phyloP scores from a whole-genome alignment of 2,329 filamentous ascomycete genomes.

The Aspergillus arachidicola region DNA sequence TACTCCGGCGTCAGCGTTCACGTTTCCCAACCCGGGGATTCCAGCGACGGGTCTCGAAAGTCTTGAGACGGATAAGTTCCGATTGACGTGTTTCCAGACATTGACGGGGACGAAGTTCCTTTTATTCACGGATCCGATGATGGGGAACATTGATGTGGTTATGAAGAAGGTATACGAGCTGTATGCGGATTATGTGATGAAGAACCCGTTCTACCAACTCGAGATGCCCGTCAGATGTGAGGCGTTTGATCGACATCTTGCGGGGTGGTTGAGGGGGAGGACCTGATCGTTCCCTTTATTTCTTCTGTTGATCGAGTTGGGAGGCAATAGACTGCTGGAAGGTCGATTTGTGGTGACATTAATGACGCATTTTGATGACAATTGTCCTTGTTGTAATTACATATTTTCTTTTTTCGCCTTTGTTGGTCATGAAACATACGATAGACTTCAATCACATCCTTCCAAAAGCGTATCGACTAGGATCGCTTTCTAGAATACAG shows the following conservation, averaged over 20 bases:
- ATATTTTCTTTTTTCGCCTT: background rate
- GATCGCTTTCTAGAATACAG: constrained; percentile 23
- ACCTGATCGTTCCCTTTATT: constrained; percentile 21
- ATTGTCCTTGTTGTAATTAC: constrained; percentile 8
- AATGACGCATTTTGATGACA: constrained; percentile 14
- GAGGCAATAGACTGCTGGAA: constrained; percentile 22
- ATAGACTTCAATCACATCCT: constrained; percentile 13
- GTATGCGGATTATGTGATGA: constrained; percentile 98
- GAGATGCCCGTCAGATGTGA: constrained; percentile 98
- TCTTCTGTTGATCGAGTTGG: background rate
- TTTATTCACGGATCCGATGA: constrained; percentile 87
- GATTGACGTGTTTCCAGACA: constrained; percentile 94
- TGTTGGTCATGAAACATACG: constrained; percentile 10
- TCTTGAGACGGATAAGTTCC: constrained; percentile 90
- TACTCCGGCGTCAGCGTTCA: constrained; percentile 27
- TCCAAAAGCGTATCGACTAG: constrained; percentile 16
- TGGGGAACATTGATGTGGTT: constrained; percentile 80
- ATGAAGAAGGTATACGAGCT: constrained; percentile 88
- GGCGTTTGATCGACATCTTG: constrained; percentile 85
- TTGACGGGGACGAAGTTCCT: constrained; percentile 94
- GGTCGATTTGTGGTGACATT: constrained; percentile 9
- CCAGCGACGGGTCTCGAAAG: constrained; percentile 75
- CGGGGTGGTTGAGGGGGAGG: constrained; percentile 72
- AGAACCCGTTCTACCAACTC: constrained; percentile 97
- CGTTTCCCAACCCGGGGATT: constrained; percentile 35